A percentile compares a stretch with the other conserved stretches of the same genome.
Conservation (phyloP, 177 flowering plant species). For the Vitis hybrid region DNA sequence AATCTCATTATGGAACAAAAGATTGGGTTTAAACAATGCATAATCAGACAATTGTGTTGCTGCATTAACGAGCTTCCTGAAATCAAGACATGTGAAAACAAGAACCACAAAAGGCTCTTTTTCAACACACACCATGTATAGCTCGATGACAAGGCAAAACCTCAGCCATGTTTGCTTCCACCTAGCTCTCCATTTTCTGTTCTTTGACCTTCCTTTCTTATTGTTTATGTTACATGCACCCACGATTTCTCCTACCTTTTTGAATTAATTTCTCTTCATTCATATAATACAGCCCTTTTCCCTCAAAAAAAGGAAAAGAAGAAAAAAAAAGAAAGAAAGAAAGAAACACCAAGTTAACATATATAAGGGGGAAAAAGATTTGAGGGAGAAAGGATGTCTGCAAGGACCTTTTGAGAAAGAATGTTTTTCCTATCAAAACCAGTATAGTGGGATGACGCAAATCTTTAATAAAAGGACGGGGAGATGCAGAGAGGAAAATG, state of each 20-base stretch:
- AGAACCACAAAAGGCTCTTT: constrained; percentile 7
- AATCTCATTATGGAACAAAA: no score
- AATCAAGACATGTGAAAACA: background rate
- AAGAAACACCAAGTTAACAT: background rate
- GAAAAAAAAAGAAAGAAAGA: background rate
- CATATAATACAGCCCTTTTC: background rate
- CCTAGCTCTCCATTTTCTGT: background rate
- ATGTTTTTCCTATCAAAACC: constrained; percentile 3
- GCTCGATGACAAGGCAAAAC: constrained; percentile 11
- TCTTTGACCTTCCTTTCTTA: constrained; percentile 1
- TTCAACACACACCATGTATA: constrained; percentile 9
- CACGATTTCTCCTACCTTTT: background rate
- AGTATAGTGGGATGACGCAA: constrained; percentile 15
- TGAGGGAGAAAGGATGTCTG: constrained; percentile 2
- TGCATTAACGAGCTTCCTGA: no score
- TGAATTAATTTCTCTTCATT: background rate
- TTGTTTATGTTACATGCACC: background rate
- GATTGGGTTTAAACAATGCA: no score
- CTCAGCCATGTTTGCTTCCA: constrained; percentile 15
- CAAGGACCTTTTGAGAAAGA: constrained; percentile 1
- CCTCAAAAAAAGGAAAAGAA: background rate
- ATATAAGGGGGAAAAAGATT: background rate
- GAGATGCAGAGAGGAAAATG: constrained; percentile 1
- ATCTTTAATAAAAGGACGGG: constrained; percentile 18
- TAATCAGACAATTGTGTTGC: no score